Evolutionary conservation across 441 rosid species (phyloP).

Genomic region (Bruguiera hainesii): DNA sequence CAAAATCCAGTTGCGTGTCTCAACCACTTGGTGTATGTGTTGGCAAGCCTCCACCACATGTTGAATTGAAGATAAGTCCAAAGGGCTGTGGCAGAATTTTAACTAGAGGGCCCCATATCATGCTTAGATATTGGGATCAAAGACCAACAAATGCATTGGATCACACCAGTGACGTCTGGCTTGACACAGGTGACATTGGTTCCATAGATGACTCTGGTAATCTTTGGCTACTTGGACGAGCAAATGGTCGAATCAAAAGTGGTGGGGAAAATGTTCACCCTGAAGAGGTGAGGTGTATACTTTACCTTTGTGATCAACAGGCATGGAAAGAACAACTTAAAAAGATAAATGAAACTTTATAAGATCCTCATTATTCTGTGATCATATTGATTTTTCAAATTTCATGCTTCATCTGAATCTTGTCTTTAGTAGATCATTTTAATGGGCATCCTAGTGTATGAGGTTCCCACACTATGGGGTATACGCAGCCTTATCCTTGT

Average conservation of each 20-base stretch:
- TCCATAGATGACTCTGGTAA: constrained; percentile 52
- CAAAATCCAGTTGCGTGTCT: constrained; percentile 13
- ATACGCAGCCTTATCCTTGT: no score
- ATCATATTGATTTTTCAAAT: not conserved
- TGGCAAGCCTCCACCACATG: constrained; percentile 88
- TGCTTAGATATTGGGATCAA: constrained; percentile 73
- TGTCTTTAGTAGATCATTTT: no score
- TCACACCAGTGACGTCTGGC: constrained; percentile 43
- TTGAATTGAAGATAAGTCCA: constrained; percentile 48
- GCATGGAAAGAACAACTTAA: not conserved
- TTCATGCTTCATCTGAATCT: no score
- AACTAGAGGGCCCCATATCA: constrained; percentile 80
- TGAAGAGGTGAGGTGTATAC: constrained; percentile 56
- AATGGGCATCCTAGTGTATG: no score
- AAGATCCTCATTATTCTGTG: not conserved
- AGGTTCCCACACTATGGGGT: no score
- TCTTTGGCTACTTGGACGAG: constrained; percentile 75
- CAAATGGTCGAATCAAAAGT: constrained; percentile 65
- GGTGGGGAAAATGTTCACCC: constrained; percentile 93
- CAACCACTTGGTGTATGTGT: constrained; percentile 61
- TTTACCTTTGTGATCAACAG: not conserved
- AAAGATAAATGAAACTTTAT: not conserved
- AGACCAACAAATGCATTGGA: constrained; percentile 25
- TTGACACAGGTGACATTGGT: constrained; percentile 89
- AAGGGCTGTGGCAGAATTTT: constrained; percentile 64